Base-by-base conservation (phyloP, 768 basidiomycete species). In the Mycena vitilis region DNA sequence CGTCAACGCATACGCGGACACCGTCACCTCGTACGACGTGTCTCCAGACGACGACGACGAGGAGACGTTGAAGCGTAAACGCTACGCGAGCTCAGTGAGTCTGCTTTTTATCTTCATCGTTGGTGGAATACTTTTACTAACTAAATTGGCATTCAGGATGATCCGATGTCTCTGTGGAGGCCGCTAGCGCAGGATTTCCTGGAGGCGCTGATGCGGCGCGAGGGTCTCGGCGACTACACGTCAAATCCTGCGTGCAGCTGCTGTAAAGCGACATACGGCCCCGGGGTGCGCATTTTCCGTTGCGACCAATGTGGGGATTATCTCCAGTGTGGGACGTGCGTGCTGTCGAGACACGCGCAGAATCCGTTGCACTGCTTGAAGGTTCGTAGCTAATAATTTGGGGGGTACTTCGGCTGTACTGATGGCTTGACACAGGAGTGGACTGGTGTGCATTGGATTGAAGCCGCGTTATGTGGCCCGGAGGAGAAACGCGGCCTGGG, bases 241-340 rank as follows among this genome's bases (percentile, higher is more conserved):
- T 42, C 40, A 16, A 16, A 42, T 11, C 10, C 40, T 11, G 40
- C 40, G 40, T 51, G 49, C 48, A 0, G 38, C 10, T 44, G 18
- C 38, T 65, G 64, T 30, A 10, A 11, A 1, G 37, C n/a, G 1
- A 1, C n/a, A 0, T 47, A 23, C 6, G 22, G n/a, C 5, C 11
- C 1, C 0, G 40, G 22, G 0, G 9, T 18, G 25, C 55, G 55
- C 4, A 8, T 47, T 5, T 69, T 69, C 12, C 63, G 68, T 12
- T 65, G 63, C 45, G n/a, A 18, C 16, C 23, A 54, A 7, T 69
- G 59, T 36, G 66, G 66, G 1, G 66, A 69, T 20, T 63, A 42
- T n/a, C 12, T 60, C 8, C 62, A 69, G 13, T 69, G 68, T 44
- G 3, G 20, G 5, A n/a, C 16, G 1, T 69, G 68, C 25, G 15